phyloP scores from a whole-genome alignment of 2,329 filamentous ascomycete species.

The Fusarium penzigii region DNA sequence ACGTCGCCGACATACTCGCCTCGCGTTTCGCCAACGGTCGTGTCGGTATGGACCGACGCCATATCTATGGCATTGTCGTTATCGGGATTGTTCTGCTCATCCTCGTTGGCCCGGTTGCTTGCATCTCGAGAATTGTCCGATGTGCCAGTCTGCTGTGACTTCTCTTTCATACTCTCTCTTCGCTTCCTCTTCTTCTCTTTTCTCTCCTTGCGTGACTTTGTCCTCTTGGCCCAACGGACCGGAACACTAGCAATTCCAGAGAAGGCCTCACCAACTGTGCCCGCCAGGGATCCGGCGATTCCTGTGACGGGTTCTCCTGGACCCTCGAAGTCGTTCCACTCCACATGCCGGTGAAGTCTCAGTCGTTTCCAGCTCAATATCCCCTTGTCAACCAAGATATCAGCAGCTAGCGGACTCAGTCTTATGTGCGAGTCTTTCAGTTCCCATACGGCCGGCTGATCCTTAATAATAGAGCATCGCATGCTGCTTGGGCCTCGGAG shows the following conservation, averaged over 20 bases:
- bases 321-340: conserved; percentile 78
- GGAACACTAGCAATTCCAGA: conserved; percentile 67
- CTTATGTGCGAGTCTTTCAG: conserved; percentile 61
- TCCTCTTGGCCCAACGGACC: conserved; percentile 58
- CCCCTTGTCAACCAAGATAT: conserved; percentile 63
- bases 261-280: conserved; percentile 58
- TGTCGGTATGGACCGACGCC: conserved; percentile 14
- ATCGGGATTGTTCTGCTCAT: conserved; percentile 1
- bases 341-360: conserved; percentile 63
- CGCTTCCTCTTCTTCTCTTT: conserved; percentile 7
- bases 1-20: conserved; percentile 52
- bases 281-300: conserved; percentile 60
- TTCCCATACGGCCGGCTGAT: conserved; percentile 66
- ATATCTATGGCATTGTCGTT: conserved; percentile 5
- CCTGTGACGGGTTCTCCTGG: conserved; percentile 74
- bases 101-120: no score
- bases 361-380: conserved; percentile 64
- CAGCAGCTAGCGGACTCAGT: conserved; percentile 64
- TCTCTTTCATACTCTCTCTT: conserved; percentile 1
- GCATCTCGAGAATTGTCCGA: not conserved
- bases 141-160: not conserved
- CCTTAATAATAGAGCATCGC: conserved; percentile 65
- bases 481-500: conserved; percentile 55
- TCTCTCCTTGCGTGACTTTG: conserved; percentile 46
- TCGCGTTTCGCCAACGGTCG: conserved; percentile 16